Percentiles rank a stretch among this genome's conserved stretches.
These are phyloP conservation scores for Pyricularia sp. DNA, from an alignment of 2,329 filamentous ascomycete genomes.

Conservation along the genomic window DNA sequence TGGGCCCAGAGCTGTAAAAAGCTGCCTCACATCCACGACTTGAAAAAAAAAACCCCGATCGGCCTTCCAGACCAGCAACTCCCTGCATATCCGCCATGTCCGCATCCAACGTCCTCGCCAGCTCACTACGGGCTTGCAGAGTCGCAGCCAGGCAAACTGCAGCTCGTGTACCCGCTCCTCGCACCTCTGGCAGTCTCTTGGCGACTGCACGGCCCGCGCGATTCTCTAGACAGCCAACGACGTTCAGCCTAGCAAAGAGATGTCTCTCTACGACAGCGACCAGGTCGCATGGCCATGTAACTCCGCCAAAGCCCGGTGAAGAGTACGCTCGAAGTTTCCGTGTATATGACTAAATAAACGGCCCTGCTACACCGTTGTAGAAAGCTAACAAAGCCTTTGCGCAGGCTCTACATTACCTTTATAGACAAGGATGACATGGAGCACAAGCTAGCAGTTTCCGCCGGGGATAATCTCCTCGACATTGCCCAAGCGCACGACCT, in stretches of 20 bases:
- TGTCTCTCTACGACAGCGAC: conserved; percentile 56
- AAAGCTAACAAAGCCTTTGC: not conserved
- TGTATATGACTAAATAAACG: not conserved
- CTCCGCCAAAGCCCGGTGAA: conserved; percentile 79
- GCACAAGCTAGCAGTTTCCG: conserved; percentile 68
- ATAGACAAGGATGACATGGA: conserved; percentile 79
- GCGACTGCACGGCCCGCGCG: not conserved
- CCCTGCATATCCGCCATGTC: conserved; percentile 2
- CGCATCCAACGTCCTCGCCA: conserved; percentile 3
- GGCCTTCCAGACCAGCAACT: not conserved
- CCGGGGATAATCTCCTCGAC: conserved; percentile 89
- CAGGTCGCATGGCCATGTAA: conserved; percentile 66
- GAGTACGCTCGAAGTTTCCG: conserved; percentile 47
- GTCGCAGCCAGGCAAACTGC: not conserved
- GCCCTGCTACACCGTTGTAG: not conserved
- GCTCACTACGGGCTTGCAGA: not conserved
- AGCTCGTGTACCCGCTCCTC: not conserved
- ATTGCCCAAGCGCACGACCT: conserved; percentile 91
- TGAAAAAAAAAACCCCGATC: no score
- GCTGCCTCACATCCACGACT: not conserved
- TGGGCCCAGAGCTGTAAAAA: not conserved
- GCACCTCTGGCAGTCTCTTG: not conserved
- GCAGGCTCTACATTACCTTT: conserved; percentile 79
- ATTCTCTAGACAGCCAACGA: not conserved
- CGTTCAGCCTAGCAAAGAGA: not conserved